Evolutionary conservation across 495 filamentous ascomycete species (phyloP), one percentile per base, ranked within the genome.

Genomic region (Aspergillus saccharolyticus): DNA sequence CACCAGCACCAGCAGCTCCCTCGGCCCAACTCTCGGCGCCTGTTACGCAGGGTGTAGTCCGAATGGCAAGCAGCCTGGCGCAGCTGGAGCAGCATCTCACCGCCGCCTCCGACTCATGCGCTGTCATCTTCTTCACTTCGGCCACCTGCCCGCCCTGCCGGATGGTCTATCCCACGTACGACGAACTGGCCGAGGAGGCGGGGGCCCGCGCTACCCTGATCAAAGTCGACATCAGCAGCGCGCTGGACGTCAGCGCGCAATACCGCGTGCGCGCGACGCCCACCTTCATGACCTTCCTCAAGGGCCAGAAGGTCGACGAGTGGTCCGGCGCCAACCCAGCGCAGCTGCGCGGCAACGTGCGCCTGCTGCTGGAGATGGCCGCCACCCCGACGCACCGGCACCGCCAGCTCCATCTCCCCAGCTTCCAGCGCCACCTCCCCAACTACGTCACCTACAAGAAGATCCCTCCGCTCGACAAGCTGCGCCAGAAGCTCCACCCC

Each of bases 81-180:
- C 82, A 88, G 44, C 70, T 97, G 0, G 78, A 91, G 12, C 65
- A 66, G 18, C 68, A 86, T 10, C 72, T 96, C 5, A 66, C 73
- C 2, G 72, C 74, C 25, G 85, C 87, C 9, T 75, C 80, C 18
- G 72, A 78, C 17, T 81, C 85, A 1, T 91, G 88, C 60, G 89
- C 90, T 4, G 84, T 94, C 28, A 79, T 96, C 58, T 97, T 96
- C 78, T 97, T 97, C 72, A 97, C 93, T 2, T 92, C 88, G 10
- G 79, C 88, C 3, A 94, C 86, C 24, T 97, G 93, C 64, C 82
- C 85, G 0, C 91, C 93, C 3, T 97, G 93, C 80, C 90, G 85
- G 70, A 71, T 82, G 15, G 80, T 96, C 5, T 93, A 96, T 62
- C 91, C 92, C 17, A 73, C 86, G 6, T 97, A 91, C 63, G 87